A percentile compares a stretch with the other conserved stretches of the same genome.
Conservation (phyloP, 495 filamentous ascomycete species). For the Lichina pygmaea region DNA sequence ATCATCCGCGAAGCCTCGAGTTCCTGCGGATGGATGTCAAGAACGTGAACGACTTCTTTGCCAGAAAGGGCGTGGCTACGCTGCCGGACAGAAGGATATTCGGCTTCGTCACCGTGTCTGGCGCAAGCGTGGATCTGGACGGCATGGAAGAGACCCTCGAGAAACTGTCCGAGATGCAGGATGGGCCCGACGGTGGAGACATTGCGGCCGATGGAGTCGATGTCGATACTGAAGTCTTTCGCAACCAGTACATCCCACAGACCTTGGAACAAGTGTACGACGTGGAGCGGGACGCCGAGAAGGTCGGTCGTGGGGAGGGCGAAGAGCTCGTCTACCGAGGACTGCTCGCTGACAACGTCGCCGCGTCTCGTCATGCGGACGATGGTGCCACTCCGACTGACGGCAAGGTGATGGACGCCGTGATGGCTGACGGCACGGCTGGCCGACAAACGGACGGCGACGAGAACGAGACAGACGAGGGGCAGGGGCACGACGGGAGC, state of each 20-base stretch:
- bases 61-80: conserved; percentile 51
- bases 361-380: conserved; percentile 18
- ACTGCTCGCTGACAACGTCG: conserved; percentile 44
- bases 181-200: conserved; percentile 9
- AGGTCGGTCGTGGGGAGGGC: conserved; percentile 41
- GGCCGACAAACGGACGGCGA: conserved; percentile 11
- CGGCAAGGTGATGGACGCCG: neutral
- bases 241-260: conserved; percentile 85
- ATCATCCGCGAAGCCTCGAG: conserved; percentile 72
- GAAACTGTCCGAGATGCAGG: conserved; percentile 12
- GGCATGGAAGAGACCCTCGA: conserved; percentile 16
- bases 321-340: conserved; percentile 54
- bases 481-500: conserved; percentile 10
- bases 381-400: conserved; percentile 8
- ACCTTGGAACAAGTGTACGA: conserved; percentile 89
- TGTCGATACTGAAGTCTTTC: conserved; percentile 72
- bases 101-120: conserved; percentile 40
- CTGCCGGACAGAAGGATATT: conserved; percentile 49
- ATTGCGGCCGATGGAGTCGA: conserved; percentile 17
- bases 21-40: conserved; percentile 96
- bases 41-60: conserved; percentile 81
- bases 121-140: conserved; percentile 23
- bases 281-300: conserved; percentile 66
- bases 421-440: conserved; percentile 2
- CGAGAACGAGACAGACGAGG: conserved; percentile 12